Conservation (phyloP, 176 grass and related monocot species). For the Rhynchospora tenuis region DNA sequence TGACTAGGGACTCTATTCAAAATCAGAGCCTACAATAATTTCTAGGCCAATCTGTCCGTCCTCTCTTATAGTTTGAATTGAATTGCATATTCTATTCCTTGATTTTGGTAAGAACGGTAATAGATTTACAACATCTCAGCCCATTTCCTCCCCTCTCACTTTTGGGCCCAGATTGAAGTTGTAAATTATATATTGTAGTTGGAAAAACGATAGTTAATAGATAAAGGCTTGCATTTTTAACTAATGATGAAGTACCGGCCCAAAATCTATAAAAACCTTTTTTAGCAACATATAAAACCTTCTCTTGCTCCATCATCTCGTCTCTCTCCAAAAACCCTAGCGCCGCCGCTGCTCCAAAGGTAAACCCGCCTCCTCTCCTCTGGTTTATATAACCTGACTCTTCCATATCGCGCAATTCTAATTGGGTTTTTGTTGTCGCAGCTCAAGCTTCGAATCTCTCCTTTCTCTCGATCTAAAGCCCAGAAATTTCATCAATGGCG, state of each 20-base stretch:
- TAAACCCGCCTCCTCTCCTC: background rate
- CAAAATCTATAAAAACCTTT: background rate
- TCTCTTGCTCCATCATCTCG: no score
- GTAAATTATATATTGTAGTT: background rate
- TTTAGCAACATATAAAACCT: background rate
- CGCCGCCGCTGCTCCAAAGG: conserved; percentile 16
- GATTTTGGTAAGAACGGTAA: no score
- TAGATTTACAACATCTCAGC: no score
- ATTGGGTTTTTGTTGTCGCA: background rate
- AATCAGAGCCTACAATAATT: no score
- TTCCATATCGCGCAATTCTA: background rate
- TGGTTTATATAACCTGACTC: background rate
- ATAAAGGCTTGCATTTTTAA: background rate
- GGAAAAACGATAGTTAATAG: background rate
- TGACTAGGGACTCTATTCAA: no score
- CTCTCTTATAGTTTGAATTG: no score
- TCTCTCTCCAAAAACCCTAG: conserved; percentile 15
- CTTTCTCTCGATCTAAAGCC: background rate
- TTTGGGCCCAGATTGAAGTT: no score
- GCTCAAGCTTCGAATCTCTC: background rate
- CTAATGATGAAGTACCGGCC: background rate
- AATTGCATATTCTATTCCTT: no score
- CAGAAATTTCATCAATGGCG: background rate
- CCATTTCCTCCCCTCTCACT: no score
- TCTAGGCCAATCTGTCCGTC: no score